Conservation (phyloP, 202 grass and related monocot genomes). For the Hordeum pubiflorum region DNA sequence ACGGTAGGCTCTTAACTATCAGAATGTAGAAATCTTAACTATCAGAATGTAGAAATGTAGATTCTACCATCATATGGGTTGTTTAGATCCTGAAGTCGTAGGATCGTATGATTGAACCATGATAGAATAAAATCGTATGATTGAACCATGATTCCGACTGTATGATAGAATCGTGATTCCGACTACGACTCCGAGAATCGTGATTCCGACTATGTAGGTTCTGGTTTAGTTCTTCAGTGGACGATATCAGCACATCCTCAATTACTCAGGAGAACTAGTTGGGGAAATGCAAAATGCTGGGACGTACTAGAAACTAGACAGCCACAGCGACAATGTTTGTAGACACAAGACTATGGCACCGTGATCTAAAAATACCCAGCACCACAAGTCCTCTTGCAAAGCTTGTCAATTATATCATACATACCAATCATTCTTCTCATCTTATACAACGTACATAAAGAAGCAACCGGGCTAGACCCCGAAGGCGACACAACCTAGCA, state of each 20-base stretch:
- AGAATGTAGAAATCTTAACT: too few species aligned
- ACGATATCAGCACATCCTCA: background rate
- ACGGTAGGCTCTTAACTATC: too few species aligned
- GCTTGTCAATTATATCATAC: background rate
- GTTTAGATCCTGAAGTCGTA: too few species aligned
- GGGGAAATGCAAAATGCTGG: background rate
- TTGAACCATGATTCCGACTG: too few species aligned
- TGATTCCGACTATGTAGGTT: background rate
- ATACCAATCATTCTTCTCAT: background rate
- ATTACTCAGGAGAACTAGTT: background rate
- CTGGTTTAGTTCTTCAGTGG: background rate
- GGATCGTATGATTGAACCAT: too few species aligned
- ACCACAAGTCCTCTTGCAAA: background rate
- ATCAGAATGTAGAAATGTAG: too few species aligned
- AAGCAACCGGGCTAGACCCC: background rate
- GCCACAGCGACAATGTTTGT: background rate
- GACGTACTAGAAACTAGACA: background rate
- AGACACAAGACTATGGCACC: background rate
- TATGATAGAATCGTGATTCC: too few species aligned
- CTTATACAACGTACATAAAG: constrained; percentile 16
- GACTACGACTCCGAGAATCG: too few species aligned
- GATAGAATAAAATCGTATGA: too few species aligned
- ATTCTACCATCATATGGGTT: too few species aligned
- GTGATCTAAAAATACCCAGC: background rate
- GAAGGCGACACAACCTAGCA: constrained; percentile 17